Evolutionary conservation across 1,284 basidiomycete species (phyloP), one percentile per base, ranked within the genome.

Genomic region (Chondrostereum purpureum): DNA sequence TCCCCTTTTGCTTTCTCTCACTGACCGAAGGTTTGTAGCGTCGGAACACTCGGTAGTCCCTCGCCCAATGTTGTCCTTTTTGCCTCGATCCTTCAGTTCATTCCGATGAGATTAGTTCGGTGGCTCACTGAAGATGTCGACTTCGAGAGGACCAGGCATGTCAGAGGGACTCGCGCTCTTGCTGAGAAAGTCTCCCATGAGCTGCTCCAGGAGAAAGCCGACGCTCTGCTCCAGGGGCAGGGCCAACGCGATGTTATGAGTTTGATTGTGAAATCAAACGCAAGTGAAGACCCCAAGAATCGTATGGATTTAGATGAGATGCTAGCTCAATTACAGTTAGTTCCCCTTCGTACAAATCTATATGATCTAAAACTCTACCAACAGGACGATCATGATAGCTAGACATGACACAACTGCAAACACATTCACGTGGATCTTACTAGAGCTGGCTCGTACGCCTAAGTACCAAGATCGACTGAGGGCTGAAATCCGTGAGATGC

Each of bases 351-450:
- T 21, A 11, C 18, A 16, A 5, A 4, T 41, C 3, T 21, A 20
- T 8, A 11, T 4, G n/a, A n/a, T n/a, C n/a, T n/a, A n/a, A 10
- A 21, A 41, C n/a, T n/a, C 17, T 10, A 13, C 33, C 35, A n/a
- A 43, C 45, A 63, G 66, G 19, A 64, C 63, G 0, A 49, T 70
- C 4, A 57, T 68, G 5, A 44, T 68, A 6, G 66, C 69, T n/a
- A 68, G 80, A 0, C 72, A 80, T 46, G 77, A 80, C 50, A 78
- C 78, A 1, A 73, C 67, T 2, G 62, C 70, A 10, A 70, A 62
- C 36, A 61, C 66, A 4, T 45, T 72, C 42, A 59, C 55, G 42
- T 76, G 67, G 68, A 60, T 61, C 0, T 52, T 75, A 18, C 56
- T 66, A n/a, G 50, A 50, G 33, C 48, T 55, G 11, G 16, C 52